These are phyloP conservation scores for Vitis hybrid DNA, from an alignment of 177 flowering plant species.

Conservation along the genomic window DNA sequence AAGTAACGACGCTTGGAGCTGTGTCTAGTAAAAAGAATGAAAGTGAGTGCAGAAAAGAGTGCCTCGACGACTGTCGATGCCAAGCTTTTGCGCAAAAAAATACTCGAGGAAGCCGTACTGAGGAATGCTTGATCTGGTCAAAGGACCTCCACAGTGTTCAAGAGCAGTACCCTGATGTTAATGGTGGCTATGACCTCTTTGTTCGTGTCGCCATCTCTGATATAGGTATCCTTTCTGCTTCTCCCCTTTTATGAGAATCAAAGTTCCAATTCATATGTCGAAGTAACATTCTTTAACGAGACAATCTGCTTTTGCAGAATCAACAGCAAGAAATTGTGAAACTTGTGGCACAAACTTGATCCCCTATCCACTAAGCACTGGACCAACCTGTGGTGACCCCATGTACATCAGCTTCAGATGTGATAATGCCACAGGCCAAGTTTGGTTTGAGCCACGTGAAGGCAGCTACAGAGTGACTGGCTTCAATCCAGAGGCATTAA, in stretches of 20 bases:
- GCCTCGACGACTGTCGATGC: constrained; percentile 33
- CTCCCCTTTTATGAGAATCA: too few relatives aligned
- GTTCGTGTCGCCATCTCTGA: constrained; percentile 24
- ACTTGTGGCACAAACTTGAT: constrained; percentile 34
- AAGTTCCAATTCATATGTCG: too few relatives aligned
- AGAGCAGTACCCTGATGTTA: constrained; percentile 11
- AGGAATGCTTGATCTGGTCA: constrained; percentile 32
- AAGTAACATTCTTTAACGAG: too few relatives aligned
- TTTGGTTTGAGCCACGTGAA: constrained; percentile 22
- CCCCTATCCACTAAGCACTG: constrained; percentile 53
- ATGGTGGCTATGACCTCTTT: constrained; percentile 19
- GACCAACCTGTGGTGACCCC: constrained; percentile 39
- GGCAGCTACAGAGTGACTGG: constrained; percentile 22
- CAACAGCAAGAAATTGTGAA: constrained; percentile 22
- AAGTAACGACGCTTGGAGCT: constrained; percentile 23
- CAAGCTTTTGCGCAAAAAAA: constrained; percentile 22
- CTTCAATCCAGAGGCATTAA: constrained; percentile 27
- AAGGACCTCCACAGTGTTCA: constrained; percentile 26
- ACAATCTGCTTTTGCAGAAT: constrained; percentile 17
- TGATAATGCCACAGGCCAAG: constrained; percentile 23
- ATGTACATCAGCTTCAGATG: constrained; percentile 33
- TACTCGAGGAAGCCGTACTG: not conserved
- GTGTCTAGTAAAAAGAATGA: constrained; percentile 12
- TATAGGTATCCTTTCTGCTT: constrained; percentile 24
- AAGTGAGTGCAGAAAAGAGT: constrained; percentile 24